Base-by-base conservation (phyloP, 495 filamentous ascomycete genomes). In the Aeminium ludgeri region DNA sequence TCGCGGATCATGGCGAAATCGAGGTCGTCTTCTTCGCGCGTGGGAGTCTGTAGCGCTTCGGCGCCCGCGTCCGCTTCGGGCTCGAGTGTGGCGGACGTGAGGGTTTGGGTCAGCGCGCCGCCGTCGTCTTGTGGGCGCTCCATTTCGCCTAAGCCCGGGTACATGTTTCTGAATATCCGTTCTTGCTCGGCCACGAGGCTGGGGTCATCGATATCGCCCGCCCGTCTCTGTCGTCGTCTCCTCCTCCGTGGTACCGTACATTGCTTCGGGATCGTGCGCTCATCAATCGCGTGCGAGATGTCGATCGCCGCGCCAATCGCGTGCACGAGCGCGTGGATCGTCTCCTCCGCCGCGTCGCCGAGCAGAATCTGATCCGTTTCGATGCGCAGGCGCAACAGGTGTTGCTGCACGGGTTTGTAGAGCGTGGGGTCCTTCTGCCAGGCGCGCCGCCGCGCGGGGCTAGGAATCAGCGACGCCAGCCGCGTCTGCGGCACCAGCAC, bases 341-440 rank as follows among this genome's bases (percentile, higher is more conserved):
- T 63, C 32, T 66, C 62, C 37, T 75, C 51, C 13, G 66, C 61
- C 29, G 61, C 47, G 46, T 68, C 72, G 13, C 67, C 67, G 16
- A 80, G 52, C 5, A 80, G 48, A 40, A 80, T 72, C 56, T 80
- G 76, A 39, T 80, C 73, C 3, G 69, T 65, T 47, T 80, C 76
- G 10, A 66, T 60, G 13, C 76, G 61, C 35, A 80, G 43, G n/a
- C 76, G 68, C 32, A 80, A 66, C 28, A 76, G 69, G 49, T 68
- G 69, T 20, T 68, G 64, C 20, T 65, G 62, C 40, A 55, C 43
- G 0, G 50, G 31, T 43, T 55, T 48, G 38, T 58, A 60, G 2
- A 56, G 42, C 15, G 46, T 49, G n/a, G 55, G 47, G 44, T 63
- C 53, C 33, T 52, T 56, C 23, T 52, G 48, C 43, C 40, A 59